Evolutionary conservation across 225 moss, liverwort and hornwort genomes (phyloP).

Genomic region (Ulota crispa): DNA sequence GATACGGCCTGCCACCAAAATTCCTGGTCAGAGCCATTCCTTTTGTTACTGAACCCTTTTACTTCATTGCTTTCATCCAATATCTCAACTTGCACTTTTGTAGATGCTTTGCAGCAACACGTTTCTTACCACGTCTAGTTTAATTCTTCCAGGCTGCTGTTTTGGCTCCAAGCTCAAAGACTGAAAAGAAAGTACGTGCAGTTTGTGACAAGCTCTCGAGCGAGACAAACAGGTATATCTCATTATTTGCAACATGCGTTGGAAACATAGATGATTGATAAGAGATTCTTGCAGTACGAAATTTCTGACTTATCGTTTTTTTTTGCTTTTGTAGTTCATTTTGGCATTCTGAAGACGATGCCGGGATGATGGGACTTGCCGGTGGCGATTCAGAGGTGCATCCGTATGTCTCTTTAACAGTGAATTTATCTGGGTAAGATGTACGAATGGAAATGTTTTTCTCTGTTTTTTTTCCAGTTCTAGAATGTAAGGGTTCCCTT

Average conservation of each 20-base stretch:
- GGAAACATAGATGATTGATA: neutral
- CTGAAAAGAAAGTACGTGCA: constrained; percentile 85
- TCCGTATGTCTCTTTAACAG: constrained; percentile 88
- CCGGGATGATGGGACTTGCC: constrained; percentile 82
- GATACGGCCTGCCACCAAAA: constrained; percentile 93
- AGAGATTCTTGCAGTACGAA: neutral
- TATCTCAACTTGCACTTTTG: constrained; percentile 13
- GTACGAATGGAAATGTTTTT: neutral
- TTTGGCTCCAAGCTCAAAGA: constrained; percentile 70
- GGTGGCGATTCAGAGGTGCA: constrained; percentile 89
- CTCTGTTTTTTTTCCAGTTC: constrained; percentile 13
- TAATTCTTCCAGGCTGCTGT: constrained; percentile 69
- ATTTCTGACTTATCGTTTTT: neutral
- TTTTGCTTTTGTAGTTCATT: constrained; percentile 60
- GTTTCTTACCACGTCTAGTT: constrained; percentile 6
- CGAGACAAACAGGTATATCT: constrained; percentile 59
- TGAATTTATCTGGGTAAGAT: constrained; percentile 66
- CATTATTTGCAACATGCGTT: neutral
- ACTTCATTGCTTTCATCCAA: neutral
- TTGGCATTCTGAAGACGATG: constrained; percentile 94
- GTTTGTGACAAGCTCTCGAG: constrained; percentile 72
- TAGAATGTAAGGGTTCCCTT: constrained; percentile 26
- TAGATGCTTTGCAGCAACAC: neutral
- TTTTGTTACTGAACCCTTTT: neutral
- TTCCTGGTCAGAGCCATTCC: constrained; percentile 64